Conservation (phyloP, 768 basidiomycete species). For the Auricularia cornea region DNA sequence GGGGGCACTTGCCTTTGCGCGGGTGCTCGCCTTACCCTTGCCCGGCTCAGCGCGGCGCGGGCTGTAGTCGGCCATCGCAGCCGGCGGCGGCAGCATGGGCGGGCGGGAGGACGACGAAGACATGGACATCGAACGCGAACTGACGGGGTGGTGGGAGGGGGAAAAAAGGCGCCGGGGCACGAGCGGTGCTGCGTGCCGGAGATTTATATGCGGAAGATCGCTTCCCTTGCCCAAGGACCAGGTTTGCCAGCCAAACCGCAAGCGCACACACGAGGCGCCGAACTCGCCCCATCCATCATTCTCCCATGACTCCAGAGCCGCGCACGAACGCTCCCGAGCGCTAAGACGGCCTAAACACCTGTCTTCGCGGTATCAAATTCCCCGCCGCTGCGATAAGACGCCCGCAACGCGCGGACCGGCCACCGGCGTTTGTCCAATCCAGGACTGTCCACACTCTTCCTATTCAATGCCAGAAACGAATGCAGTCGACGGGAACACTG, state of each 20-base stretch:
- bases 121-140: constrained; percentile 1
- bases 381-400: not conserved
- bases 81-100: not conserved
- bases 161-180: not conserved
- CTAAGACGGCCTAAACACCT: not conserved
- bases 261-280: not conserved
- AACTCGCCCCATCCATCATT: not conserved
- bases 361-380: not conserved
- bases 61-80: not conserved
- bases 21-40: constrained; percentile 72
- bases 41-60: not conserved
- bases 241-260: no score
- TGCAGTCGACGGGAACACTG: no score
- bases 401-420: not conserved
- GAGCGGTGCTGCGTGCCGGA: not conserved
- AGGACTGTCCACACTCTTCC: not conserved
- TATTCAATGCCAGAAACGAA: no score
- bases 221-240: not conserved
- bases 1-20: constrained; percentile 53
- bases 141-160: constrained; percentile 8
- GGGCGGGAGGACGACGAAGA: not conserved
- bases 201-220: not conserved
- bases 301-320: not conserved
- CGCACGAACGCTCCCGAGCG: not conserved
- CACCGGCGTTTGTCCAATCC: not conserved